Evolutionary conservation across 805 yeast species (phyloP).

Genomic region (Spathaspora arborariae): DNA sequence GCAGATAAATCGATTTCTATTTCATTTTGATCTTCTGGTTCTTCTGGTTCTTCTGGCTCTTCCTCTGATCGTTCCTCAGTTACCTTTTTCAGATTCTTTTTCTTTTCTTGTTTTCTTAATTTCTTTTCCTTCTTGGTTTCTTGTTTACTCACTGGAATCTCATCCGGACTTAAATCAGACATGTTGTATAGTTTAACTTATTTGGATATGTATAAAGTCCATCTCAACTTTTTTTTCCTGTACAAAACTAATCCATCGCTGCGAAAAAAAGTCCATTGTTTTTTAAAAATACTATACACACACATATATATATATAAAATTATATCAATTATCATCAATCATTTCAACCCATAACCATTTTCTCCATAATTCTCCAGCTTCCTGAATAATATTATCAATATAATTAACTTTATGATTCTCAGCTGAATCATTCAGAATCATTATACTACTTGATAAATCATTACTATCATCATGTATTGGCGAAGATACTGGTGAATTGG

Average conservation of each 20-base stretch:
- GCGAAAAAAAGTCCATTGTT: background rate
- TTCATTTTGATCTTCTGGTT: conserved; percentile 36
- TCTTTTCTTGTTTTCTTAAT: conserved; percentile 19
- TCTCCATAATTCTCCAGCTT: conserved; percentile 87
- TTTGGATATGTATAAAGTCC: background rate
- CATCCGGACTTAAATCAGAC: background rate
- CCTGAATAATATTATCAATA: conserved; percentile 67
- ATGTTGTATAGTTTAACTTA: background rate
- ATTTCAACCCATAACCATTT: conserved; percentile 62
- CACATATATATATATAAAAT: background rate
- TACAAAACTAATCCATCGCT: background rate
- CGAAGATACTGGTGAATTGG: conserved; percentile 6
- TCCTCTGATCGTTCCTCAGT: conserved; percentile 22
- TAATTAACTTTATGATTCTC: conserved; percentile 49
- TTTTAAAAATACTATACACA: background rate
- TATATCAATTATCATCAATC: conserved; percentile 26
- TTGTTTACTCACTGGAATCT: conserved; percentile 1
- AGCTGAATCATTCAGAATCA: conserved; percentile 26
- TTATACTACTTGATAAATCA: conserved; percentile 10
- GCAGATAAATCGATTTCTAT: conserved; percentile 66
- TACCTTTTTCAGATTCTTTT: conserved; percentile 19
- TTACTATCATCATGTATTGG: conserved; percentile 2
- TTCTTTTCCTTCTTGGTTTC: conserved; percentile 18
- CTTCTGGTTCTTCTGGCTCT: conserved; percentile 9
- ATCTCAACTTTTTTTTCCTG: conserved; percentile 1